These are phyloP conservation scores for Aspergillus sclerotioniger DNA, from an alignment of 495 filamentous ascomycete genomes.

Conservation along the genomic window DNA sequence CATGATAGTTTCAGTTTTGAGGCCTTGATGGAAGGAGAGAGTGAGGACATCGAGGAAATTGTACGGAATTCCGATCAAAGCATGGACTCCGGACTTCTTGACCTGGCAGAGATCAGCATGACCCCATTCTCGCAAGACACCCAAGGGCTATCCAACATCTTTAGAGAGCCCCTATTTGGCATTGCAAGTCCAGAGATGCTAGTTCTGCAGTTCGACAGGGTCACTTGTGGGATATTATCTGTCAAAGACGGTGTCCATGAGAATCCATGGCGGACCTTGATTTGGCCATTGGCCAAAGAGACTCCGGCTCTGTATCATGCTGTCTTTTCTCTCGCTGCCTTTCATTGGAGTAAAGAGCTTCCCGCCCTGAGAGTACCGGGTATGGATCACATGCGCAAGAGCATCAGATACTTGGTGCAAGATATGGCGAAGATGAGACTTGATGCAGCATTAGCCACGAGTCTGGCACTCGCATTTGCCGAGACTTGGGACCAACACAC, in stretches of 20 bases:
- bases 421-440: conserved; percentile 60
- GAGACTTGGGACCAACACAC: conserved; percentile 79
- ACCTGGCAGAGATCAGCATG: conserved; percentile 12
- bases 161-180: conserved; percentile 44
- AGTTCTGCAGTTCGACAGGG: conserved; percentile 62
- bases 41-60: conserved; percentile 62
- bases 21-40: conserved; percentile 38
- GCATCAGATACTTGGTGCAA: conserved; percentile 56
- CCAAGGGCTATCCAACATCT: conserved; percentile 9
- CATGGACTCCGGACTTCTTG: conserved; percentile 36
- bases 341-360: conserved; percentile 64
- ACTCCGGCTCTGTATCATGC: conserved; percentile 74
- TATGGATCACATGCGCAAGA: conserved; percentile 70
- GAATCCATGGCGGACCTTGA: conserved; percentile 74
- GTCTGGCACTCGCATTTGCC: conserved; percentile 69
- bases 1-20: conserved; percentile 33
- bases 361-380: conserved; percentile 61
- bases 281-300: conserved; percentile 69
- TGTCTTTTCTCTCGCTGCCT: conserved; percentile 71
- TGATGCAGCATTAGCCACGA: conserved; percentile 71
- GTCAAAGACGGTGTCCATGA: conserved; percentile 68
- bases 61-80: conserved; percentile 46
- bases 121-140: not conserved
- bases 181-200: conserved; percentile 62
- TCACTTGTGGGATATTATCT: conserved; percentile 76